Conservation (phyloP, 2,329 filamentous ascomycete species). For the Pseudogymnoascus sp. region DNA sequence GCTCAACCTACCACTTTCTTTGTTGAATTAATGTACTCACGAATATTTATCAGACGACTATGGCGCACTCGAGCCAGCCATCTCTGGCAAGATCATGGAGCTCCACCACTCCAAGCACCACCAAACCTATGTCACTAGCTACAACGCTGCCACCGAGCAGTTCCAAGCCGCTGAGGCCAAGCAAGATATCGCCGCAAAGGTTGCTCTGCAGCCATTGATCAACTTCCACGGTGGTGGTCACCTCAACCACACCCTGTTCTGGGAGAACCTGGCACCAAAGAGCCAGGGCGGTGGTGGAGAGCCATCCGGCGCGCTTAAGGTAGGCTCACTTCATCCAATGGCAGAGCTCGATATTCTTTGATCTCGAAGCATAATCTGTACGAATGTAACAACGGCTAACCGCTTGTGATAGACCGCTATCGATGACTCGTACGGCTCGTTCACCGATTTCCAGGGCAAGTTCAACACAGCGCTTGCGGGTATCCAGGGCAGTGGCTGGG, state of each 20-base stretch:
- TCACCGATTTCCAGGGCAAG: slow-evolving; percentile 50
- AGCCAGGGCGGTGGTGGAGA: slow-evolving; percentile 58
- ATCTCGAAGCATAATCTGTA: too few relatives aligned
- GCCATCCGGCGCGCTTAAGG: slow-evolving; percentile 44
- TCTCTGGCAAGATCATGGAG: slow-evolving; percentile 93
- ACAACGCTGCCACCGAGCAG: slow-evolving; percentile 74
- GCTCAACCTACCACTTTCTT: slow-evolving; percentile 25
- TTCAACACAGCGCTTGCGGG: slow-evolving; percentile 54
- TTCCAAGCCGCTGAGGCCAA: slow-evolving; percentile 51
- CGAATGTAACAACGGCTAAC: slow-evolving; percentile 21
- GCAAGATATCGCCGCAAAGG: slow-evolving; percentile 46
- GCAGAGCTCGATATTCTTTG: slow-evolving; percentile 13
- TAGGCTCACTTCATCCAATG: slow-evolving; percentile 29
- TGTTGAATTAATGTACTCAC: neutral
- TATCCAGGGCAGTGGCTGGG: slow-evolving; percentile 56
- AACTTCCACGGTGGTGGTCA: slow-evolving; percentile 65
- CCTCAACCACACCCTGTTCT: slow-evolving; percentile 63
- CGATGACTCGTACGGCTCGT: slow-evolving; percentile 41
- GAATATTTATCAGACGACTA: slow-evolving; percentile 68
- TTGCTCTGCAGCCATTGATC: slow-evolving; percentile 51
- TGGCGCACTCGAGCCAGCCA: slow-evolving; percentile 77
- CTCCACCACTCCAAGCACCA: slow-evolving; percentile 93
- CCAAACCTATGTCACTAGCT: slow-evolving; percentile 85
- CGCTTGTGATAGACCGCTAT: slow-evolving; percentile 27
- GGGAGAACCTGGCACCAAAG: slow-evolving; percentile 64